Conservation (phyloP, 176 grass and related monocot species). For the Phragmites australis region DNA sequence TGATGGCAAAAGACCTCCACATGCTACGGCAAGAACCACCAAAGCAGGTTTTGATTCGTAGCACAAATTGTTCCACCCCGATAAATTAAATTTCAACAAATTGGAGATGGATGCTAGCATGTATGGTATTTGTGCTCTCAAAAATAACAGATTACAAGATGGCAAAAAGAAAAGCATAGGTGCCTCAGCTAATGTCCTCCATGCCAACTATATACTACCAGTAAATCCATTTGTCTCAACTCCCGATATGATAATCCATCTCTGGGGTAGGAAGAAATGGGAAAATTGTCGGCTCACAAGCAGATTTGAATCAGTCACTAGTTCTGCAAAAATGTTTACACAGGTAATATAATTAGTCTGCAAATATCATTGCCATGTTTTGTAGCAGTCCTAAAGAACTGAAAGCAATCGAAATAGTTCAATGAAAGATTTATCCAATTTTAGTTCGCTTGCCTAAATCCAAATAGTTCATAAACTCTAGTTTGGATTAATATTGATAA, state of each 20-base stretch:
- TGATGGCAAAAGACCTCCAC: background rate
- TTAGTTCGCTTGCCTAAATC: too few species aligned
- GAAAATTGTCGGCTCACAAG: slow-evolving; percentile 23
- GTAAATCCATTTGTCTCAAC: slow-evolving; percentile 25
- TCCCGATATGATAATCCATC: background rate
- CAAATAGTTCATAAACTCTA: background rate
- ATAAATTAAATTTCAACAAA: slow-evolving; percentile 28
- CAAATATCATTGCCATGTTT: background rate
- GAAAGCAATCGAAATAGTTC: background rate
- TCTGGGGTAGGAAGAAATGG: slow-evolving; percentile 9
- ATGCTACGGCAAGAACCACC: background rate
- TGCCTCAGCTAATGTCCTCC: slow-evolving; percentile 23
- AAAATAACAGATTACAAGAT: slow-evolving; percentile 16
- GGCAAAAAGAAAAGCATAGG: slow-evolving; percentile 19
- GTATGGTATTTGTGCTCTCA: background rate
- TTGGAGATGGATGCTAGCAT: background rate
- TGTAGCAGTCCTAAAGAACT: background rate
- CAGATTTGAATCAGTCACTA: slow-evolving; percentile 31
- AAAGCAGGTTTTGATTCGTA: background rate
- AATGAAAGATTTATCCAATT: background rate
- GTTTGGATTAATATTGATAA: slow-evolving; percentile 4
- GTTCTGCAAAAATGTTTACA: slow-evolving; percentile 32
- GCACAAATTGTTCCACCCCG: background rate
- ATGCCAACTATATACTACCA: slow-evolving; percentile 42
- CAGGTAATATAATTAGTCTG: background rate